Conservation (phyloP, 1,284 basidiomycete genomes). For the Phaffia rhodozyma region DNA sequence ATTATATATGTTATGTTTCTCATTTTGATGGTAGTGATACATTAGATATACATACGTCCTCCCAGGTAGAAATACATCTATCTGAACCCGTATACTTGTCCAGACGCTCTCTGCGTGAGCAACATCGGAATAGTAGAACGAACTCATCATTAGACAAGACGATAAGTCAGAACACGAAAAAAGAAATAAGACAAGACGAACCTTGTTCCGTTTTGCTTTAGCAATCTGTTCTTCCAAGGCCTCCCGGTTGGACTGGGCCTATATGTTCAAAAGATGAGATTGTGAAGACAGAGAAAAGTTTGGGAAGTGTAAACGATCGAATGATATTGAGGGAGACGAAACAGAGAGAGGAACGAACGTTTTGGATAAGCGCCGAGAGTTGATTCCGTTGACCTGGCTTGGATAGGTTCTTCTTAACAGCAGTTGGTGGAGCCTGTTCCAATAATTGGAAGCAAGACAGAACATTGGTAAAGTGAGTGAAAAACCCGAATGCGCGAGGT, state of each 20-base stretch:
- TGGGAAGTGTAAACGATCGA: background rate
- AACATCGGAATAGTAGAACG: too few species aligned
- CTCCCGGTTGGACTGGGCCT: slow-evolving; percentile 13
- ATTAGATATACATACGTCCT: too few species aligned
- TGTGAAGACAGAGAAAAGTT: background rate
- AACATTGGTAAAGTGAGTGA: background rate
- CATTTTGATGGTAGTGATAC: too few species aligned
- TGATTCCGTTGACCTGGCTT: slow-evolving; percentile 16
- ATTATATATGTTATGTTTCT: too few species aligned
- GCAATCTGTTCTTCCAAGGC: slow-evolving; percentile 18
- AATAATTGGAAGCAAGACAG: background rate
- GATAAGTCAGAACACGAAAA: background rate
- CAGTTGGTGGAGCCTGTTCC: slow-evolving; percentile 8
- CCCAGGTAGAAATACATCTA: too few species aligned
- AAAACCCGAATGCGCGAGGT: background rate
- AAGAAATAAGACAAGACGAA: background rate
- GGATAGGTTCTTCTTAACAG: background rate
- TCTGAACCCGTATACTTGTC: too few species aligned
- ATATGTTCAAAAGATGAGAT: background rate
- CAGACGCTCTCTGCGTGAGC: too few species aligned
- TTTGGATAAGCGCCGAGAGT: slow-evolving; percentile 16
- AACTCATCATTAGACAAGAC: background rate
- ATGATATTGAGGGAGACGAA: background rate
- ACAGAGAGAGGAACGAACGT: background rate
- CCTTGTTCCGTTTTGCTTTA: slow-evolving; percentile 17